A percentile compares a stretch with the other conserved stretches of the same genome.
Evolutionary conservation across 495 filamentous ascomycete genomes (phyloP).

Genomic region (Aspergillus carlsbadensis): DNA sequence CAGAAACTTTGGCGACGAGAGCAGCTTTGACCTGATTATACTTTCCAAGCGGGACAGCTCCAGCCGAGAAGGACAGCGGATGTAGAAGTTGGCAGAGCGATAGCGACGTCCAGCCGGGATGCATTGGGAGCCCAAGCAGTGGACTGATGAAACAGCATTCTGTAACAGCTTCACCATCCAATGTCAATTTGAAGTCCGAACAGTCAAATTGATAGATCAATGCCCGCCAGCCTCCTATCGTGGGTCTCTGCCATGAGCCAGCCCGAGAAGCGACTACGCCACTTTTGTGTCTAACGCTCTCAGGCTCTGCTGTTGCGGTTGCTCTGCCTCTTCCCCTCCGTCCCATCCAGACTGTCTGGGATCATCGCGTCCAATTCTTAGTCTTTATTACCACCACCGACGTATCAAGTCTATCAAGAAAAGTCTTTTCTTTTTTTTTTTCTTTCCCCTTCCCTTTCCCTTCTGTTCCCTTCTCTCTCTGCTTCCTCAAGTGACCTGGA

Average conservation of each 20-base stretch:
- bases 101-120: too few species aligned
- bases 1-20: neutral
- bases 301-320: neutral
- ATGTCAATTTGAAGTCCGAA: neutral
- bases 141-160: too few species aligned
- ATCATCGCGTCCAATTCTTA: slow-evolving; percentile 7
- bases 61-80: too few species aligned
- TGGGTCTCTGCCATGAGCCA: slow-evolving; percentile 8
- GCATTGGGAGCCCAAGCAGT: too few species aligned
- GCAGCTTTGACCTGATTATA: neutral
- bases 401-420: slow-evolving; percentile 4
- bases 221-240: slow-evolving; percentile 5
- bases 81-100: too few species aligned
- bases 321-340: neutral
- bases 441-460: slow-evolving; percentile 15
- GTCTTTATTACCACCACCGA: slow-evolving; percentile 2
- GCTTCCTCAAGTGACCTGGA: neutral
- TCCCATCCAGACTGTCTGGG: neutral
- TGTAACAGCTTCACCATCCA: too few species aligned
- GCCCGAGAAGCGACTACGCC: slow-evolving; percentile 7
- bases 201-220: slow-evolving; percentile 1
- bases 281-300: neutral
- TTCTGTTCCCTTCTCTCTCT: neutral
- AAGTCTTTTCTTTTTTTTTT: slow-evolving; percentile 10
- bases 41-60: neutral